These are phyloP conservation scores for Cladophialophora bantiana DNA, from an alignment of 2,329 filamentous ascomycete genomes.

Conservation along the genomic window DNA sequence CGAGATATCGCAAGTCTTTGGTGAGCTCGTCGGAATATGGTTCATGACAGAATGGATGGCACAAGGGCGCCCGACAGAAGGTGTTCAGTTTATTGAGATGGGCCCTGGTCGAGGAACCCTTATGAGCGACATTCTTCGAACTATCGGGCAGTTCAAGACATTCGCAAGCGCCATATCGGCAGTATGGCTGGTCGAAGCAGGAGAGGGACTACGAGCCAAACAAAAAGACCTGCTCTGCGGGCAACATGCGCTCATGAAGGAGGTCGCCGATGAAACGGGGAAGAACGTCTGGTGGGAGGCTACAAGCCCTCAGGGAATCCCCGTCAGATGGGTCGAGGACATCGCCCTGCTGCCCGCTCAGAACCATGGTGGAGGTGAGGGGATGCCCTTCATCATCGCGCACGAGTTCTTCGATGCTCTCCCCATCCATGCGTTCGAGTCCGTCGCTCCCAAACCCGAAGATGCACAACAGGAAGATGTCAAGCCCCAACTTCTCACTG, in stretches of 20 bases:
- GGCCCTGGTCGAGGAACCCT: conserved; percentile 92
- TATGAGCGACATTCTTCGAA: conserved; percentile 95
- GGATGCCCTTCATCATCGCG: conserved; percentile 89
- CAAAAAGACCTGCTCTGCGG: conserved; percentile 86
- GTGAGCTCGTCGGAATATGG: conserved; percentile 93
- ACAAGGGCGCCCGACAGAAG: conserved; percentile 75
- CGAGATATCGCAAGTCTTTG: conserved; percentile 97
- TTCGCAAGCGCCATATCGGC: conserved; percentile 79
- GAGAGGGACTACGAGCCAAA: conserved; percentile 73
- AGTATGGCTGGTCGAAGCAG: conserved; percentile 97
- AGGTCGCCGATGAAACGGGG: conserved; percentile 48
- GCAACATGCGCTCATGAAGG: conserved; percentile 71
- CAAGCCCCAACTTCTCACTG: conserved; percentile 53
- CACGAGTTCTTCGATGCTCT: conserved; percentile 99
- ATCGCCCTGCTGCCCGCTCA: conserved; percentile 79
- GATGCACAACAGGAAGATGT: conserved; percentile 48
- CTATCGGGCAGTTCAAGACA: conserved; percentile 80
- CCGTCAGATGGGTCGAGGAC: conserved; percentile 81
- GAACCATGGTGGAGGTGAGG: conserved; percentile 63
- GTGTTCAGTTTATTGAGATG: conserved; percentile 89
- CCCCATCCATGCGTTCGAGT: conserved; percentile 93
- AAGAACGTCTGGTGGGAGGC: conserved; percentile 69
- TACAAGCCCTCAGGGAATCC: conserved; percentile 74
- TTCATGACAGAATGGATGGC: conserved; percentile 95
- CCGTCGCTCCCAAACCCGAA: conserved; percentile 62